Evolutionary conservation across 2,329 filamentous ascomycete species (phyloP).

Genomic region (Meredithiella fracta): DNA sequence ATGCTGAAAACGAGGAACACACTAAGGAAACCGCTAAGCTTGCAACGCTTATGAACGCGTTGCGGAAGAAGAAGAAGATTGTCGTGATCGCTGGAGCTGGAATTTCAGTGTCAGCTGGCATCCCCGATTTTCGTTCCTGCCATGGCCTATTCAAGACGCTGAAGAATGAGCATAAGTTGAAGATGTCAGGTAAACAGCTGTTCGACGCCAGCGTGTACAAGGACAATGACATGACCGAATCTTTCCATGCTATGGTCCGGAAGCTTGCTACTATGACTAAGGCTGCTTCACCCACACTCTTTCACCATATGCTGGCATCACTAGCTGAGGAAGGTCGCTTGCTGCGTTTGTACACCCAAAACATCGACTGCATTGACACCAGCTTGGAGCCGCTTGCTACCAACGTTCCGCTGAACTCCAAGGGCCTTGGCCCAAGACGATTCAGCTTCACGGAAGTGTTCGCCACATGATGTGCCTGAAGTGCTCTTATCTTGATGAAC

Average conservation of each 20-base stretch:
- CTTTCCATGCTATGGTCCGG: slow-evolving; percentile 93
- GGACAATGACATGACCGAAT: slow-evolving; percentile 71
- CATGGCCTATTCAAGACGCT: slow-evolving; percentile 77
- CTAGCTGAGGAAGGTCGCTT: slow-evolving; percentile 75
- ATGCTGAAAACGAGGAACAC: slow-evolving; percentile 30
- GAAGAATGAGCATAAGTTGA: slow-evolving; percentile 74
- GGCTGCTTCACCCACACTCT: slow-evolving; percentile 63
- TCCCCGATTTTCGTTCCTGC: slow-evolving; percentile 90
- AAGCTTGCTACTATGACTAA: slow-evolving; percentile 66
- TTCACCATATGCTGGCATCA: slow-evolving; percentile 86
- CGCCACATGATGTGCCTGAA: slow-evolving; percentile 96
- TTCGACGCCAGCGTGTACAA: slow-evolving; percentile 98
- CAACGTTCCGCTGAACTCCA: slow-evolving; percentile 60
- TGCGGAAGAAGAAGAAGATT: slow-evolving; percentile 88
- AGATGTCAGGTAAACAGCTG: slow-evolving; percentile 76
- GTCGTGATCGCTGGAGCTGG: slow-evolving; percentile 92
- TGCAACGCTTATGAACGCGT: slow-evolving; percentile 51
- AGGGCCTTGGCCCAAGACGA: slow-evolving; percentile 86
- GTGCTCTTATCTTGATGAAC: slow-evolving; percentile 59
- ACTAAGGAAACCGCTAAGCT: slow-evolving; percentile 41
- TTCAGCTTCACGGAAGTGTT: slow-evolving; percentile 85
- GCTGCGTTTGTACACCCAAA: slow-evolving; percentile 85
- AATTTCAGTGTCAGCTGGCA: slow-evolving; percentile 91
- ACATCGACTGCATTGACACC: slow-evolving; percentile 90
- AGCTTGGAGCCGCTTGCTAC: slow-evolving; percentile 65